Percentiles rank a stretch among this genome's conserved stretches.
Conservation (phyloP, 2,329 filamentous ascomycete genomes). For the Zarea fungicola region DNA sequence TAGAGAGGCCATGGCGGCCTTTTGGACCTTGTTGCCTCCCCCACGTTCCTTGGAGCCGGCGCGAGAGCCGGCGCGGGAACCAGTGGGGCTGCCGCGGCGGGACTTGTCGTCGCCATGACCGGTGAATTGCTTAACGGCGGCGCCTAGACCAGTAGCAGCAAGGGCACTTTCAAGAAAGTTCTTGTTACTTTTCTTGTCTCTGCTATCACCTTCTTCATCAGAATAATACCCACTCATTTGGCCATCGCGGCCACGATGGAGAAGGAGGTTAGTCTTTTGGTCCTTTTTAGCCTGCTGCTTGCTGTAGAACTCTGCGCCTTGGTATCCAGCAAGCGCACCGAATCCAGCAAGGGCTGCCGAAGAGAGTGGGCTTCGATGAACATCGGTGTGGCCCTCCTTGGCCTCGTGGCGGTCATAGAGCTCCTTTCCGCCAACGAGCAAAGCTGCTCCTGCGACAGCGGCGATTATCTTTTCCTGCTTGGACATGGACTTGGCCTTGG, state of each 20-base stretch:
- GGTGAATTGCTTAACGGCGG: slow-evolving; percentile 54
- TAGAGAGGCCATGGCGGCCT: slow-evolving; percentile 86
- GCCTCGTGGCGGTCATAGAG: slow-evolving; percentile 59
- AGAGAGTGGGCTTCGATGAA: slow-evolving; percentile 54
- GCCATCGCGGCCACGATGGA: slow-evolving; percentile 51
- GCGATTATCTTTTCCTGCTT: slow-evolving; percentile 64
- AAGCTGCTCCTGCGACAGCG: slow-evolving; percentile 58
- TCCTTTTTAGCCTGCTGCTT: slow-evolving; percentile 55
- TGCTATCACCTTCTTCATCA: slow-evolving; percentile 49
- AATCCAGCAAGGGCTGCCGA: slow-evolving; percentile 59
- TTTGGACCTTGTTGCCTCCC: slow-evolving; percentile 60
- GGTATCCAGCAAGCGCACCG: slow-evolving; percentile 59
- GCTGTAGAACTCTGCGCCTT: slow-evolving; percentile 58
- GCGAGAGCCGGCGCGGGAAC: slow-evolving; percentile 48
- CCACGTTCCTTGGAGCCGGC: slow-evolving; percentile 45
- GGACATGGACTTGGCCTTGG: slow-evolving; percentile 44
- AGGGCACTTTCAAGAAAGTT: slow-evolving; percentile 60
- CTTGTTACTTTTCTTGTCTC: slow-evolving; percentile 56
- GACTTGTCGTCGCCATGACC: slow-evolving; percentile 40
- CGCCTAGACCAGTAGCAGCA: slow-evolving; percentile 56
- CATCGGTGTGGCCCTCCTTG: slow-evolving; percentile 41
- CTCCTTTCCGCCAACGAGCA: slow-evolving; percentile 62
- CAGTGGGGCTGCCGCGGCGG: slow-evolving; percentile 40
- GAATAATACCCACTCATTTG: slow-evolving; percentile 50
- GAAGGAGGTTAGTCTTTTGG: slow-evolving; percentile 47